These are phyloP conservation scores for Russula ochroleuca DNA, from an alignment of 768 basidiomycete genomes.

Conservation along the genomic window DNA sequence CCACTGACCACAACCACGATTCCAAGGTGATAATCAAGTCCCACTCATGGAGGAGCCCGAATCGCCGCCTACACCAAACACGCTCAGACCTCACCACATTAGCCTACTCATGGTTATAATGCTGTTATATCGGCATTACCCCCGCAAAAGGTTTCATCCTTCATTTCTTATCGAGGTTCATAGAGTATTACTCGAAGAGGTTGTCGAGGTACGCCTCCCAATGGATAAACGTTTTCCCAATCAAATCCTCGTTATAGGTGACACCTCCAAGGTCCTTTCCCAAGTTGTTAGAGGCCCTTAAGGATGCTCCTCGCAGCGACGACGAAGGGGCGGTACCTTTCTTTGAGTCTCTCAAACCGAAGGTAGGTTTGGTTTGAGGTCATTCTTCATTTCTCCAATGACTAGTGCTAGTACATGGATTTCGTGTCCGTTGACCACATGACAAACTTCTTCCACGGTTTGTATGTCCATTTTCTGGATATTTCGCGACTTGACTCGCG, in stretches of 20 bases:
- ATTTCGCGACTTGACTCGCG: not conserved
- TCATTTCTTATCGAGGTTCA: conserved; percentile 59
- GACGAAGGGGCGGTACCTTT: conserved; percentile 21
- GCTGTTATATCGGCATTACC: conserved; percentile 57
- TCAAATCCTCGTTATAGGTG: conserved; percentile 43
- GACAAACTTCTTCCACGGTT: conserved; percentile 52
- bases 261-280: conserved; percentile 53
- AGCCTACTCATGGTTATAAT: conserved; percentile 60
- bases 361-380: conserved; percentile 4
- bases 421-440: conserved; percentile 55
- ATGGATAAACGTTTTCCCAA: conserved; percentile 2
- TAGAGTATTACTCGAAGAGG: conserved; percentile 63
- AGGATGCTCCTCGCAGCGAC: conserved; percentile 15
- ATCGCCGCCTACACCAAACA: conserved; percentile 58
- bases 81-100: conserved; percentile 74
- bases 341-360: conserved; percentile 25
- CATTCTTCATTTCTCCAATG: not conserved
- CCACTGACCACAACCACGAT: not conserved
- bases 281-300: conserved; percentile 38
- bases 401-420: conserved; percentile 41
- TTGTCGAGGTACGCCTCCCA: conserved; percentile 52
- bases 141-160: conserved; percentile 49
- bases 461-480: not conserved
- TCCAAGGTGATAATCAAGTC: not conserved
- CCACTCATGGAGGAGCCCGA: conserved; percentile 39